Conservation (phyloP, 2,329 filamentous ascomycete species). For the Trichoderma citrinoviride region DNA sequence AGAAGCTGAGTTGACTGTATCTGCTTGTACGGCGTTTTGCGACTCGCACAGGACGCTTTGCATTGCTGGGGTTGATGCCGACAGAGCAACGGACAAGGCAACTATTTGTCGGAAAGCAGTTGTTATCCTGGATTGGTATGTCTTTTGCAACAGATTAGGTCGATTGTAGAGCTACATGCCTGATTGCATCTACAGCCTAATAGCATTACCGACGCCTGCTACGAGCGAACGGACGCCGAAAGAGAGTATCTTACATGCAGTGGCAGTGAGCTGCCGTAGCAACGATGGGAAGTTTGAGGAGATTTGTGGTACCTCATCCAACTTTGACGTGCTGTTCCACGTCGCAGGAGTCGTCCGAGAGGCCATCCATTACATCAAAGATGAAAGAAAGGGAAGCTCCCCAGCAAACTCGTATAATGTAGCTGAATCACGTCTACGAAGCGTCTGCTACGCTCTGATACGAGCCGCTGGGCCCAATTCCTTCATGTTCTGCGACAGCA, state of each 20-base stretch:
- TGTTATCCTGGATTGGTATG: conserved; percentile 8
- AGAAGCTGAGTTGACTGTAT: not conserved
- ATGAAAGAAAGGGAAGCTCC: not conserved
- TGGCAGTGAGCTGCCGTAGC: no score
- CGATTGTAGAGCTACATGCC: no score
- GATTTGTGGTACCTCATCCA: not conserved
- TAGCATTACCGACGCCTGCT: not conserved
- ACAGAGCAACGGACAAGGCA: not conserved
- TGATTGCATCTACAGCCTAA: no score
- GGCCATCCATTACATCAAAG: not conserved
- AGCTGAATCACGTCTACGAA: not conserved
- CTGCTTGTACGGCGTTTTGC: not conserved
- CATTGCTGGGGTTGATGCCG: not conserved
- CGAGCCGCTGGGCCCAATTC: conserved; percentile 7
- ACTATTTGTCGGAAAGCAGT: not conserved
- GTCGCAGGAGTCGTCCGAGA: conserved; percentile 2
- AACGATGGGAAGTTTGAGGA: not conserved
- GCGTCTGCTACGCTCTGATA: not conserved
- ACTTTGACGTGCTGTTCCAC: conserved; percentile 7
- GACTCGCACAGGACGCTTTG: not conserved
- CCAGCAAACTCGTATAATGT: not conserved
- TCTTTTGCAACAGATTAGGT: not conserved
- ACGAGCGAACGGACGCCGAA: not conserved
- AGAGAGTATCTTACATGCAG: not conserved
- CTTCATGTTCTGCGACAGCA: conserved; percentile 8